phyloP scores from a whole-genome alignment of 108 stramenopile species.

The Schizochytrium sp. region DNA sequence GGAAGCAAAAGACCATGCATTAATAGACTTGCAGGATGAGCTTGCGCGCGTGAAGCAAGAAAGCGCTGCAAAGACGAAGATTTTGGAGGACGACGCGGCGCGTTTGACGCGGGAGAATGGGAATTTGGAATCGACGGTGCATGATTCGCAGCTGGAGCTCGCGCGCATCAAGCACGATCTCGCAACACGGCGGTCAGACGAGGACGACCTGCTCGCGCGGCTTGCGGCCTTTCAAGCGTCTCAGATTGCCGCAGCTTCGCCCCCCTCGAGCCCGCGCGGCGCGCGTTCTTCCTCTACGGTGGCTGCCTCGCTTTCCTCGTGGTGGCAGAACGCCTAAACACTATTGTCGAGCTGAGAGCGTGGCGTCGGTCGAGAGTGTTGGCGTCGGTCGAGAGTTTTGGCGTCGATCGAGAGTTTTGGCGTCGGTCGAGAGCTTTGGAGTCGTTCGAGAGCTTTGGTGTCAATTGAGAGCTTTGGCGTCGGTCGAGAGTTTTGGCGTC shows the following conservation, averaged over 20 bases:
- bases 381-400: too few species aligned
- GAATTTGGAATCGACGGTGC: neutral
- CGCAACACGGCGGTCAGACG: neutral
- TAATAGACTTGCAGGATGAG: neutral
- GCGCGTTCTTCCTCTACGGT: too few species aligned
- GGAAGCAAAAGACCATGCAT: neutral
- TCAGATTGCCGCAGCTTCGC: neutral
- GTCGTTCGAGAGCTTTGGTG: too few species aligned
- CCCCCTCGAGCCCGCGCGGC: neutral
- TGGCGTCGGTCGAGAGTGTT: too few species aligned
- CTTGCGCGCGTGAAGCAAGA: neutral
- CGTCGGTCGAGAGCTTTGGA: too few species aligned
- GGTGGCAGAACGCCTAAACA: too few species aligned
- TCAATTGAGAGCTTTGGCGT: too few species aligned
- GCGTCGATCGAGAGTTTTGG: too few species aligned
- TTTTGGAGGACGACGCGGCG: neutral
- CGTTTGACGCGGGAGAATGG: neutral
- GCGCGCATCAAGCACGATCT: neutral
- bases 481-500: too few species aligned
- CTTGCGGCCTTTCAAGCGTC: neutral
- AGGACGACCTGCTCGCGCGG: slow-evolving; percentile 2
- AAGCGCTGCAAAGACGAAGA: neutral
- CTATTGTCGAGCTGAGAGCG: too few species aligned
- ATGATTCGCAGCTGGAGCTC: neutral
- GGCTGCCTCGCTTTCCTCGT: too few species aligned